A percentile compares a stretch with the other conserved stretches of the same genome.
phyloP scores from a whole-genome alignment of 139 green algal genomes.

The Auxenochlorella pyrenoidosa region DNA sequence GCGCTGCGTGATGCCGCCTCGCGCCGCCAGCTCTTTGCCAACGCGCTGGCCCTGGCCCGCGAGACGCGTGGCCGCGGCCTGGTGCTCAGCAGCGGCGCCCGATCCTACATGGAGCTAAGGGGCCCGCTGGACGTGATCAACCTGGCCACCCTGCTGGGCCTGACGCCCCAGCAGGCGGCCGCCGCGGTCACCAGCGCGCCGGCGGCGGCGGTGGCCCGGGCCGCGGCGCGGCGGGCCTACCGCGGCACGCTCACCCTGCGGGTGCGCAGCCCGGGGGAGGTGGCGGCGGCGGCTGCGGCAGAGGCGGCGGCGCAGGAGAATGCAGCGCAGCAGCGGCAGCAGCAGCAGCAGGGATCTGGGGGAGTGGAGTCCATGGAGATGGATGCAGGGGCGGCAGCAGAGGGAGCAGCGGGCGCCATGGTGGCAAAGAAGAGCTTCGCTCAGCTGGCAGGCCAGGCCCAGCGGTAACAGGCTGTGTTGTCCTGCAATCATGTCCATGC shows the following conservation, averaged over 20 bases:
- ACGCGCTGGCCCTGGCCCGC: constrained; percentile 57
- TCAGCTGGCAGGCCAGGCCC: neutral
- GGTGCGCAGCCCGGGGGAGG: constrained; percentile 16
- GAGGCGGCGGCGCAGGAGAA: neutral
- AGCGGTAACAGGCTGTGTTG: too few species aligned
- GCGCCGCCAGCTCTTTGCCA: constrained; percentile 64
- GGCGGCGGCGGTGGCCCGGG: constrained; percentile 44
- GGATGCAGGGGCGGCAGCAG: neutral
- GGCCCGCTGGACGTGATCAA: constrained; percentile 70
- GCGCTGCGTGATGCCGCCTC: constrained; percentile 47
- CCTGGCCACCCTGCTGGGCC: constrained; percentile 65
- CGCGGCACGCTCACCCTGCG: constrained; percentile 39
- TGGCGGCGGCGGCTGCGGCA: neutral
- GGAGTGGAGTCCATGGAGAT: neutral
- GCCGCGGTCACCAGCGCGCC: constrained; percentile 39
- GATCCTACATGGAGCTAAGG: constrained; percentile 64
- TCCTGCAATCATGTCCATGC: too few species aligned
- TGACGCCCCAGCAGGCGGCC: constrained; percentile 61
- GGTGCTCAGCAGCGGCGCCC: constrained; percentile 66
- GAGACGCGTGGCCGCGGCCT: constrained; percentile 60
- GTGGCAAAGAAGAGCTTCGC: neutral
- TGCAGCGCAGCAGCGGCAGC: neutral
- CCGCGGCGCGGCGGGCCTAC: constrained; percentile 40
- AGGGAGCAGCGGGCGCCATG: too few species aligned
- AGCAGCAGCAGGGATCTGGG: neutral